Conservation (phyloP, 140 eudicot genomes). For the Stevia rebaudiana region DNA sequence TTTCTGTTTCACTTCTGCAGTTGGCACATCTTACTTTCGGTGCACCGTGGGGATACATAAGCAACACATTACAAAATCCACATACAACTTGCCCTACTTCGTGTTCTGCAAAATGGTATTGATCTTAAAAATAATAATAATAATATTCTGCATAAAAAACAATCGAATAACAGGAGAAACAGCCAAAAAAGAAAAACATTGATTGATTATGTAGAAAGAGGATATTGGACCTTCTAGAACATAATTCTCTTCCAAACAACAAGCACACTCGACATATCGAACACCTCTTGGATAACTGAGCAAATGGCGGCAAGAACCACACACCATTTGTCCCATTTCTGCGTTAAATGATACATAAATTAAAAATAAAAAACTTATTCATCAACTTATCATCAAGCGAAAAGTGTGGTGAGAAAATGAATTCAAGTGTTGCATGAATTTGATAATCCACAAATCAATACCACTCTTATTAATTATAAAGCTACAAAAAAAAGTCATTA, state of each 20-base stretch:
- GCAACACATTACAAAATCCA: conserved; percentile 70
- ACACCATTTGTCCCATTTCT: conserved; percentile 87
- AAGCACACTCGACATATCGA: conserved; percentile 69
- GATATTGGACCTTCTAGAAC: conserved; percentile 66
- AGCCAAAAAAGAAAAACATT: neutral
- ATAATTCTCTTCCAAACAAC: conserved; percentile 75
- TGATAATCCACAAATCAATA: neutral
- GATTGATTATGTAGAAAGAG: neutral
- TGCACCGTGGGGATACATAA: conserved; percentile 84
- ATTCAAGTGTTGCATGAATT: neutral
- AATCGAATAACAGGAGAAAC: neutral
- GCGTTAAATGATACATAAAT: conserved; percentile 24
- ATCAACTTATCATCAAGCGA: neutral
- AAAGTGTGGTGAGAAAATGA: neutral
- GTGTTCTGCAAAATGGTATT: conserved; percentile 43
- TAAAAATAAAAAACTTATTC: neutral
- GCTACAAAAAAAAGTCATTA: neutral
- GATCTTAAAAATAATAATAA: neutral
- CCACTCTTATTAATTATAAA: neutral
- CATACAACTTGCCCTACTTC: conserved; percentile 89
- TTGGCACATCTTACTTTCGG: conserved; percentile 65
- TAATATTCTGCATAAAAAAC: neutral
- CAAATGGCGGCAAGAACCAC: conserved; percentile 84
- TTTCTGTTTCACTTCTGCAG: conserved; percentile 62
- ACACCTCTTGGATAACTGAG: conserved; percentile 79